Evolutionary conservation across 768 basidiomycete genomes (phyloP).

Genomic region (Lepiota venenata): DNA sequence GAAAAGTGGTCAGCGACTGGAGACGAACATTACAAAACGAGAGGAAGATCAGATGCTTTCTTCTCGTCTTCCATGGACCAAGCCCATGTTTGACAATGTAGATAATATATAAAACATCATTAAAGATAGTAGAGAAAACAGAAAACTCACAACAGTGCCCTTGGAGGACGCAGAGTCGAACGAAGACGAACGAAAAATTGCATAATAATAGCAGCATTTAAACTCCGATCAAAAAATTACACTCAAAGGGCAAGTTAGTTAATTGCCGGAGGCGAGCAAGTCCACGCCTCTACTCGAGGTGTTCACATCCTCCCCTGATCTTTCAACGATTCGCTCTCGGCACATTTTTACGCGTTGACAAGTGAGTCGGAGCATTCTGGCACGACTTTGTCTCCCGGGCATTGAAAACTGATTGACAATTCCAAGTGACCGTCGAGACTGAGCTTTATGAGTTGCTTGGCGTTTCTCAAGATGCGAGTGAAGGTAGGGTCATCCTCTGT

Average conservation of each 20-base stretch:
- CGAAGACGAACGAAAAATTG: neutral
- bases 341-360: neutral
- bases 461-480: constrained; percentile 62
- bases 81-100: constrained; percentile 83
- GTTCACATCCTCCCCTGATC: neutral
- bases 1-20: constrained; percentile 6
- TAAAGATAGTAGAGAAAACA: constrained; percentile 8
- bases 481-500: constrained; percentile 43
- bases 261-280: neutral
- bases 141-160: constrained; percentile 16
- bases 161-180: neutral
- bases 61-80: constrained; percentile 48
- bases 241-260: neutral
- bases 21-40: constrained; percentile 1
- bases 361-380: neutral
- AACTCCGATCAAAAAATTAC: constrained; percentile 34
- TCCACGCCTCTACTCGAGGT: constrained; percentile 11
- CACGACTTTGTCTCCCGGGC: neutral
- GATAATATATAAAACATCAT: constrained; percentile 75
- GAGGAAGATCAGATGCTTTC: constrained; percentile 18
- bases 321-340: neutral
- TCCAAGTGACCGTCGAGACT: constrained; percentile 71
- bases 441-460: constrained; percentile 86
- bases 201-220: constrained; percentile 9
- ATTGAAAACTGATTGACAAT: neutral